Conservation (phyloP, 1,139 yeast species). For the Saccharomyces hybrid region DNA sequence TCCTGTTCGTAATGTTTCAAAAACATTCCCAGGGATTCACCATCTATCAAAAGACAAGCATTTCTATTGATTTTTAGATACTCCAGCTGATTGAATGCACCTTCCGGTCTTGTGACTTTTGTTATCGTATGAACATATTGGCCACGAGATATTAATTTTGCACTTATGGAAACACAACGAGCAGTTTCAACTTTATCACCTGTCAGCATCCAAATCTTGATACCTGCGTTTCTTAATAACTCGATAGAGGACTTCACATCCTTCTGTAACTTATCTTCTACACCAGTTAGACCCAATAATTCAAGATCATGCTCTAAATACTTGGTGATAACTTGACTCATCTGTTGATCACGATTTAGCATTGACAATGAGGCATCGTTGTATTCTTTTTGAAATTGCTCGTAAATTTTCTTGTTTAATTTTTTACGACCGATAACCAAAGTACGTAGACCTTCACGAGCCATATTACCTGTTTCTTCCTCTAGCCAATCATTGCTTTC, state of each 20-base stretch:
- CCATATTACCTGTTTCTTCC: constrained; percentile 96
- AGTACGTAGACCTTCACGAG: constrained; percentile 94
- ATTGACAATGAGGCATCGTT: constrained; percentile 69
- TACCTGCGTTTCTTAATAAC: constrained; percentile 88
- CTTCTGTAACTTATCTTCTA: constrained; percentile 87
- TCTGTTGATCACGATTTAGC: constrained; percentile 66
- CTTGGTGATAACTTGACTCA: constrained; percentile 61
- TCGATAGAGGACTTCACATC: constrained; percentile 92
- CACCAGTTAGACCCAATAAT: constrained; percentile 89
- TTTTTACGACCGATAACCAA: constrained; percentile 83
- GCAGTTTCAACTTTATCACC: constrained; percentile 99
- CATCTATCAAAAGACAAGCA: constrained; percentile 84
- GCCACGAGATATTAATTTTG: constrained; percentile 85
- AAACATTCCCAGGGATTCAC: constrained; percentile 74
- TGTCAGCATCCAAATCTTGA: constrained; percentile 97
- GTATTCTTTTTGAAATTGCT: constrained; percentile 57
- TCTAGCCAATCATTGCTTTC: constrained; percentile 90
- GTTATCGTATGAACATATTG: constrained; percentile 87
- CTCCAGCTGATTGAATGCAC: constrained; percentile 69
- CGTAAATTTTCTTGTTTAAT: constrained; percentile 47
- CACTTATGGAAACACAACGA: constrained; percentile 90
- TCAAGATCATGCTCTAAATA: constrained; percentile 80
- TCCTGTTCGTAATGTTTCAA: constrained; percentile 57
- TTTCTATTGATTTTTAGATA: constrained; percentile 56
- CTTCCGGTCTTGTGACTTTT: constrained; percentile 50